phyloP scores from a whole-genome alignment of 1,284 basidiomycete genomes.

The Malassezia cuniculi region DNA sequence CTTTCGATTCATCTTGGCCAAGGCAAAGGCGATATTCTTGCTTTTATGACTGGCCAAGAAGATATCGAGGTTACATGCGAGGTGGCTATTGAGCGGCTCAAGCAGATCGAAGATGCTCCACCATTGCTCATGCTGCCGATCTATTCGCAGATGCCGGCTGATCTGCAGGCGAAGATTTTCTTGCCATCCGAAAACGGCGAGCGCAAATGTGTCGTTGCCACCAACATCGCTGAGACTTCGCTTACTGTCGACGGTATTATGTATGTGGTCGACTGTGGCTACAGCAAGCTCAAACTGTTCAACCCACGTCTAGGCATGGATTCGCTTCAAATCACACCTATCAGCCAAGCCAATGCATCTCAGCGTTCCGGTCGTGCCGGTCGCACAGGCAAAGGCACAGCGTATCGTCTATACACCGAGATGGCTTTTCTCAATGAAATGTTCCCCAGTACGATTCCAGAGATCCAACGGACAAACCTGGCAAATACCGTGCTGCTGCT shows the following conservation, averaged over 20 bases:
- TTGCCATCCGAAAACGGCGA: conserved; percentile 84
- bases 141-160: conserved; percentile 99
- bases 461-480: conserved; percentile 93
- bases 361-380: conserved; percentile 92
- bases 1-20: conserved; percentile 87
- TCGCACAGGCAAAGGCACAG: conserved; percentile 75
- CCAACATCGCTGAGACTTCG: conserved; percentile 98
- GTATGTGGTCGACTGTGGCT: conserved; percentile 90
- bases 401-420: conserved; percentile 89
- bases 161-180: conserved; percentile 95
- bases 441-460: conserved; percentile 90
- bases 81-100: conserved; percentile 60
- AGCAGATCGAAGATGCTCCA: conserved; percentile 76
- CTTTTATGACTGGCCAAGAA: conserved; percentile 99
- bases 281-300: conserved; percentile 95
- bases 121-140: conserved; percentile 81
- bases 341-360: conserved; percentile 83
- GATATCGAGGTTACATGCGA: conserved; percentile 62
- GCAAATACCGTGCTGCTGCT: conserved; percentile 89
- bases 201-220: conserved; percentile 91
- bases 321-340: conserved; percentile 92
- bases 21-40: conserved; percentile 86
- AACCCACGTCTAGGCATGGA: conserved; percentile 99
- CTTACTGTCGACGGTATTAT: conserved; percentile 88
- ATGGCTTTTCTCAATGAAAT: conserved; percentile 90